Conservation (phyloP, 2,329 filamentous ascomycete species). For the Boeremia lycopersici region DNA sequence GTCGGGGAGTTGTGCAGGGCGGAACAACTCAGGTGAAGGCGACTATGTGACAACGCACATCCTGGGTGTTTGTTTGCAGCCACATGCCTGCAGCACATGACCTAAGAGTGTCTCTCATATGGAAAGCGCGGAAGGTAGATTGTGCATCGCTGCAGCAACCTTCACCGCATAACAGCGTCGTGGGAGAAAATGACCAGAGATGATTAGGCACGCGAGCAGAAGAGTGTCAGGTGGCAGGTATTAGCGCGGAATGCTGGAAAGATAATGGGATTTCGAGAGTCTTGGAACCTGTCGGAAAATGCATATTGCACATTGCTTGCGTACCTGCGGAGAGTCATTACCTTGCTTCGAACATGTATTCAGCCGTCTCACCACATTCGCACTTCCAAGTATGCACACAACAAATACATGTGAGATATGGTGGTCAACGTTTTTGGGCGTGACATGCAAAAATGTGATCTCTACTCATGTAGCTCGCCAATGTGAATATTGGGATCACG, state of each 20-base stretch:
- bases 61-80: not conserved
- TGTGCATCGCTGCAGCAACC: constrained; percentile 16
- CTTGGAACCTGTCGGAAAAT: not conserved
- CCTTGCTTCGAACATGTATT: too few species aligned
- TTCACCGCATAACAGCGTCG: constrained; percentile 8
- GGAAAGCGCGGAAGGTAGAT: not conserved
- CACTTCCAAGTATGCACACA: too few species aligned
- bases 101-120: not conserved
- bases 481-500: too few species aligned
- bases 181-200: not conserved
- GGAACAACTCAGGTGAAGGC: not conserved
- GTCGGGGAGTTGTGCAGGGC: not conserved
- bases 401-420: too few species aligned
- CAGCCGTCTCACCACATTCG: too few species aligned
- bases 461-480: too few species aligned
- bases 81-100: not conserved
- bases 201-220: not conserved
- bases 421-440: too few species aligned
- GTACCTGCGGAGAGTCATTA: too few species aligned
- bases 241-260: not conserved
- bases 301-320: not conserved
- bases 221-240: not conserved
- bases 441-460: too few species aligned
- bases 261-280: not conserved
- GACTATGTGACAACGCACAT: not conserved